Evolutionary conservation across 2,329 filamentous ascomycete species (phyloP).

Genomic region (Colletotrichum lupini): DNA sequence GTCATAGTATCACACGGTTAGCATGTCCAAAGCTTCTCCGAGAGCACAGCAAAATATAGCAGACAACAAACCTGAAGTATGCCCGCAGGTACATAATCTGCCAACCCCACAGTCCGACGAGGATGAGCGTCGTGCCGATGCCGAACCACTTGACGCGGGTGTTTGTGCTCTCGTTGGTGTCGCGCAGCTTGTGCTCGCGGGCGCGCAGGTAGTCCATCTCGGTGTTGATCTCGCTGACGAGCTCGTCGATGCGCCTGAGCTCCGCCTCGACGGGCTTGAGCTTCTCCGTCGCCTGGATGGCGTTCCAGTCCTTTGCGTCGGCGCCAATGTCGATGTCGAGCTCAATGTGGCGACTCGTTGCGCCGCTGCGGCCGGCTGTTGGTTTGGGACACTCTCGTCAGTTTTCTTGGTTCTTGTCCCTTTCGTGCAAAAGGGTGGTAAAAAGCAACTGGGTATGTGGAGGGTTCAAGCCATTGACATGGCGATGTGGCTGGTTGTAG

Average conservation of each 20-base stretch:
- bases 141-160: constrained; percentile 99
- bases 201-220: constrained; percentile 96
- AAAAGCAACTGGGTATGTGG: neutral
- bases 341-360: constrained; percentile 79
- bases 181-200: constrained; percentile 93
- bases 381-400: constrained; percentile 29
- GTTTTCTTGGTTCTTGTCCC: constrained; percentile 27
- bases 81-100: constrained; percentile 97
- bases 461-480: constrained; percentile 32
- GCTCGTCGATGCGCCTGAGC: constrained; percentile 90
- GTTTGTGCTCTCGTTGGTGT: constrained; percentile 99
- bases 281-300: constrained; percentile 96
- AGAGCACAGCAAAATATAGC: too few species aligned
- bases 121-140: constrained; percentile 89
- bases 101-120: constrained; percentile 91
- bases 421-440: too few species aligned
- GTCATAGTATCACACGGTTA: constrained; percentile 27
- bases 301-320: constrained; percentile 97
- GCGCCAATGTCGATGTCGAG: constrained; percentile 96
- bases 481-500: neutral
- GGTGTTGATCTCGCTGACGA: constrained; percentile 85
- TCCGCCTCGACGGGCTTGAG: constrained; percentile 97
- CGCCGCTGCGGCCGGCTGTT: constrained; percentile 51
- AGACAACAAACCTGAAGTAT: constrained; percentile 80
- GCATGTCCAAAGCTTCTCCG: neutral